A percentile compares a stretch with the other conserved stretches of the same genome.
Conservation (phyloP, 2,329 filamentous ascomycete genomes). For the Colletotrichum higginsianum region DNA sequence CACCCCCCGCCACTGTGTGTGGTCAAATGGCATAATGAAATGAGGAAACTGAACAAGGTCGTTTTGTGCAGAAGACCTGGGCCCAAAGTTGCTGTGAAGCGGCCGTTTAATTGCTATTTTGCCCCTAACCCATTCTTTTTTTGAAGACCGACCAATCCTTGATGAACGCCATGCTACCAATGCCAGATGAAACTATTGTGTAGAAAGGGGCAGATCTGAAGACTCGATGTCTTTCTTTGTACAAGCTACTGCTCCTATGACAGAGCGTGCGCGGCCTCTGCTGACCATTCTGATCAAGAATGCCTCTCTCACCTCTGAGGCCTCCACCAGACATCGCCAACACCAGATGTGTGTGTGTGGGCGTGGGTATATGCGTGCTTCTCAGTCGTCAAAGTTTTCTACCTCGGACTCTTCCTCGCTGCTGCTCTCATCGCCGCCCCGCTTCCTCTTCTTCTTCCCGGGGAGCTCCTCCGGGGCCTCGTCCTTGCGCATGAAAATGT, state of each 20-base stretch:
- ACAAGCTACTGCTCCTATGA: background rate
- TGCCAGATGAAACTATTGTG: conserved; percentile 15
- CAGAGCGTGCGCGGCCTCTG: too few species aligned
- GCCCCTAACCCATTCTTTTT: background rate
- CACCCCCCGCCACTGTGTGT: background rate
- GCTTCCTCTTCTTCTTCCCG: conserved; percentile 49
- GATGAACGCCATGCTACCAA: conserved; percentile 30
- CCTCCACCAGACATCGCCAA: too few species aligned
- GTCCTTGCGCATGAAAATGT: conserved; percentile 73
- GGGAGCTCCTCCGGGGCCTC: conserved; percentile 54
- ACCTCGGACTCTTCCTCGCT: conserved; percentile 44
- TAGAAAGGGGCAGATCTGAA: background rate
- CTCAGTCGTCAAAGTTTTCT: conserved; percentile 50
- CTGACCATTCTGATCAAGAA: background rate
- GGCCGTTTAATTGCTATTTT: background rate
- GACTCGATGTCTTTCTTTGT: background rate
- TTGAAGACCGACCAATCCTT: conserved; percentile 9
- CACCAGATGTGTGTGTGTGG: background rate
- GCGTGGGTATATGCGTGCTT: background rate
- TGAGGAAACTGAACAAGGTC: background rate
- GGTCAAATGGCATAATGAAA: conserved; percentile 1
- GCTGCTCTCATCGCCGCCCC: conserved; percentile 50
- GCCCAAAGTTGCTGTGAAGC: conserved; percentile 2
- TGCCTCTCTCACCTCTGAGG: too few species aligned
- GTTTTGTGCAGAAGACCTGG: background rate